Evolutionary conservation across 306 rosid genomes (phyloP).

Genomic region (Trifolium fragiferum): DNA sequence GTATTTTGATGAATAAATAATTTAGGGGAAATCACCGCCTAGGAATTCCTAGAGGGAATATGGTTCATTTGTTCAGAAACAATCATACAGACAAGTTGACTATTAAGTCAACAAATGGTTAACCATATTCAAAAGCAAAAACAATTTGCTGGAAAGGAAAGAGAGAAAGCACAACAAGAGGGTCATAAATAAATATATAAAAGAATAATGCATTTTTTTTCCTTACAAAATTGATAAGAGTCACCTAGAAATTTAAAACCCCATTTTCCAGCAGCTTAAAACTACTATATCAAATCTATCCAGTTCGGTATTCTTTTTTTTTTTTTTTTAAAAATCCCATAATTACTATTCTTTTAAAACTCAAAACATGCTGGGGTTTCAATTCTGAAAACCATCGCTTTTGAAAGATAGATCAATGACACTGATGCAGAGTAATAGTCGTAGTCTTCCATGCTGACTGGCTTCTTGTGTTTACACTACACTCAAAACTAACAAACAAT

Average conservation of each 20-base stretch:
- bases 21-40: too few relatives aligned
- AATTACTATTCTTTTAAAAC: background rate
- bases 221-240: background rate
- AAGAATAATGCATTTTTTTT: too few relatives aligned
- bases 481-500: conserved; percentile 32
- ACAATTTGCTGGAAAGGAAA: too few relatives aligned
- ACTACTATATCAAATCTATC: conserved; percentile 1
- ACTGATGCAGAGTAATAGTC: conserved; percentile 4
- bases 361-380: conserved; percentile 17
- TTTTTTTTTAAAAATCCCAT: conserved; percentile 6
- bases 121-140: too few relatives aligned
- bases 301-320: conserved; percentile 7
- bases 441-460: conserved; percentile 21
- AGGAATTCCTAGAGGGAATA: too few relatives aligned
- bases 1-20: too few relatives aligned
- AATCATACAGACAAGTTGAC: too few relatives aligned
- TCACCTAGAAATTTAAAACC: background rate
- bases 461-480: background rate
- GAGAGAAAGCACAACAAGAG: too few relatives aligned
- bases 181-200: too few relatives aligned
- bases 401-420: conserved; percentile 14
- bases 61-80: too few relatives aligned
- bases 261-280: background rate
- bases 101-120: too few relatives aligned
- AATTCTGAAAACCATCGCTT: conserved; percentile 8